Evolutionary conservation across 768 basidiomycete genomes (phyloP), one percentile per base, ranked within the genome.

Genomic region (Postia placenta): DNA sequence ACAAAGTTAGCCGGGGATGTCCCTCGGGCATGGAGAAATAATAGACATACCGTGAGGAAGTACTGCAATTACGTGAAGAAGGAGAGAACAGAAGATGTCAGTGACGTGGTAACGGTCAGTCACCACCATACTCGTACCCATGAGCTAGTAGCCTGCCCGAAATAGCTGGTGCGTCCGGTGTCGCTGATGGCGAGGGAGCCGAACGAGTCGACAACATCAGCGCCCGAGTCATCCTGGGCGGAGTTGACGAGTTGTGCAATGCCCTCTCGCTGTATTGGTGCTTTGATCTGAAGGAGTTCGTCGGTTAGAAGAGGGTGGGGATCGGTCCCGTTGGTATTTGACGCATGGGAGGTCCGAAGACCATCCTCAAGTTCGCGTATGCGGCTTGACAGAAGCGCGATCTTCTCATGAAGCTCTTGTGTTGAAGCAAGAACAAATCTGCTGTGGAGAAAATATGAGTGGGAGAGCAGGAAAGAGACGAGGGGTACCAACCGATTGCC

Each of bases 361-460:
- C 69, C 79, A 56, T 90, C 87, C 59, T 91, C 87, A 19, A 91
- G 74, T 44, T 88, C 81, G 49, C 87, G 79, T 20, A 89, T 81
- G 38, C 87, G 85, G 52, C 68, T 78, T 24, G 81, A 79, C 4
- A 90, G 76, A 59, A 87, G 81, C 17, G 78, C 70, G 47, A 90
- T 89, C 65, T 90, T 89, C 65, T 89, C 86, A 59, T 90, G 87
- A 1, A 90, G 71, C 55, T 89, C 87, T 63, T 84, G 83, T 0
- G 85, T 88, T 0, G 84, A 85, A 0, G 85, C 87, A 24, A 89
- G 76, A 0, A 89, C 85, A 58, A 89, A 90, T 19, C 86, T 85
- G 54, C 49, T 46, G 57, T 50, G 39, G 28, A n/a, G n/a, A n/a
- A n/a, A 15, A 20, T 33, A 20, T 37, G 47, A 33, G 42, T 37